phyloP scores from a whole-genome alignment of 805 yeast genomes.

The Saccharomycopsis fibuligera region DNA sequence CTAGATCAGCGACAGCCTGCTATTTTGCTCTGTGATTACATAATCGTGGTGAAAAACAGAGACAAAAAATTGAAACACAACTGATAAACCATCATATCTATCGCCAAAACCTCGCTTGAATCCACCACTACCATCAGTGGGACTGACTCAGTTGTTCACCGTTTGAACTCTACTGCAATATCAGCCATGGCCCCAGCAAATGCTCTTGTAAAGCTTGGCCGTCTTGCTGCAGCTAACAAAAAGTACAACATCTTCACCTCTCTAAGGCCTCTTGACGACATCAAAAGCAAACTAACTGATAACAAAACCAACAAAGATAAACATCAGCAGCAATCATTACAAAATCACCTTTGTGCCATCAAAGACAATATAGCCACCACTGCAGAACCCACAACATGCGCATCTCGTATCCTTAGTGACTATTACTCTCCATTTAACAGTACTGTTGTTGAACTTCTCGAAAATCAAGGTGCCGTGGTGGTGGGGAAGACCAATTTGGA shows the following conservation, averaged over 20 bases:
- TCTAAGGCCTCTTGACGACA: slow-evolving; percentile 26
- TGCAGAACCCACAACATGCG: slow-evolving; percentile 69
- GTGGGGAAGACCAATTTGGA: slow-evolving; percentile 89
- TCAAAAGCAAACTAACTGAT: slow-evolving; percentile 2
- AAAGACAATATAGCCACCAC: slow-evolving; percentile 80
- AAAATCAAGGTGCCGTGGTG: slow-evolving; percentile 40
- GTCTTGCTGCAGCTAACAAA: neutral
- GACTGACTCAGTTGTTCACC: no score
- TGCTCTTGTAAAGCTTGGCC: no score
- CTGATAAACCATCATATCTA: no score
- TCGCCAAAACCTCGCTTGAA: no score
- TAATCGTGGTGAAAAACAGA: no score
- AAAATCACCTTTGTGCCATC: slow-evolving; percentile 39
- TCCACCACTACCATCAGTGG: no score
- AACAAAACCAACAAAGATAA: neutral
- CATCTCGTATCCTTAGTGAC: slow-evolving; percentile 52
- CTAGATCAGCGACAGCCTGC: no score
- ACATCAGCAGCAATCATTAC: slow-evolving; percentile 23
- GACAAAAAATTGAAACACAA: no score
- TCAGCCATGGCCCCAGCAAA: no score
- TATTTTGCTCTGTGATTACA: no score
- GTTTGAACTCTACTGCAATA: no score
- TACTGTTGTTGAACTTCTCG: slow-evolving; percentile 56
- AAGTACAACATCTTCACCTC: slow-evolving; percentile 39
- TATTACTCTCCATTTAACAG: slow-evolving; percentile 79